Conservation (phyloP, 306 rosid genomes). For the Inga oerstediana region DNA sequence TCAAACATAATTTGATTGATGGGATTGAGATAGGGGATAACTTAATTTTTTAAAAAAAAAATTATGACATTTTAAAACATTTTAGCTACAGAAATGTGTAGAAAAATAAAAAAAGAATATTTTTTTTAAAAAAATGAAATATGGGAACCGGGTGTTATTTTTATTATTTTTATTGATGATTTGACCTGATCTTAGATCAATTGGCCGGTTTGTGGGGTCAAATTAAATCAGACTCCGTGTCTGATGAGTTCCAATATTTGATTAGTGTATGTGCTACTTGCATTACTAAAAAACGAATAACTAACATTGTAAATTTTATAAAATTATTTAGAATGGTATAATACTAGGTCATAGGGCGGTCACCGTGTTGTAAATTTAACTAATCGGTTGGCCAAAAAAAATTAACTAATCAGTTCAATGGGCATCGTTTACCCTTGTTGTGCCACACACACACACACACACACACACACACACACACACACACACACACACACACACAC, state of each 20-base stretch:
- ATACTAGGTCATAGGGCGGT: background rate
- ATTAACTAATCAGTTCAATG: background rate
- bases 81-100: background rate
- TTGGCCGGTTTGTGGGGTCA: constrained; percentile 9
- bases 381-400: background rate
- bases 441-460: rapidly evolving
- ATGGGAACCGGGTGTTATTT: background rate
- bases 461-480: rapidly evolving
- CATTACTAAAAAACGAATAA: background rate
- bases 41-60: background rate
- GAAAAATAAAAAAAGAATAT: no score
- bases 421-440: background rate
- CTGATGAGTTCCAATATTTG: background rate
- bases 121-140: no score
- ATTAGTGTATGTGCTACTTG: background rate
- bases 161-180: background rate
- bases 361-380: background rate
- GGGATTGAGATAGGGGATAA: background rate
- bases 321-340: background rate
- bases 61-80: background rate
- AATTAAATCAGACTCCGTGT: constrained; percentile 16
- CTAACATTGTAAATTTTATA: background rate
- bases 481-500: rapidly evolving
- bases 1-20: background rate
- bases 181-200: constrained; percentile 3